These are phyloP conservation scores for Aspergillaceae sp. DNA, from an alignment of 2,329 filamentous ascomycete species.

Conservation along the genomic window DNA sequence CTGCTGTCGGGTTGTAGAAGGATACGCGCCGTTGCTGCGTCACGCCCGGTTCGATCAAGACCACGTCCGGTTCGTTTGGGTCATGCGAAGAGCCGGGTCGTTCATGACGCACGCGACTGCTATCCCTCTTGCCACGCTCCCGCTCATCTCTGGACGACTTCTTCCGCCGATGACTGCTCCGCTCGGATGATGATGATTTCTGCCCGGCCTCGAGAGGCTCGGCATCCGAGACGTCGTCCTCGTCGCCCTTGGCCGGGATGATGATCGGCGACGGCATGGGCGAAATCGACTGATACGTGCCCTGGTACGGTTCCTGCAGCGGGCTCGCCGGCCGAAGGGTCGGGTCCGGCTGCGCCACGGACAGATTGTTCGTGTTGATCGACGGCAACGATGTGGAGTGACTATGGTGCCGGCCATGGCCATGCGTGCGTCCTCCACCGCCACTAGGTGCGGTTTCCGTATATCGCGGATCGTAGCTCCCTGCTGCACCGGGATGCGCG, in stretches of 20 bases:
- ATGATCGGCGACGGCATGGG: constrained; percentile 79
- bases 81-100: constrained; percentile 16
- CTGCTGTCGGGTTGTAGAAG: constrained; percentile 77
- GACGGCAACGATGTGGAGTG: constrained; percentile 29
- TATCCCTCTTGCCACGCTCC: constrained; percentile 13
- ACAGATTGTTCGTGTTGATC: constrained; percentile 19
- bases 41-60: constrained; percentile 36
- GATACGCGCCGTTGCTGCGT: constrained; percentile 52
- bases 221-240: constrained; percentile 47
- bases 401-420: constrained; percentile 22
- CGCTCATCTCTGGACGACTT: constrained; percentile 20
- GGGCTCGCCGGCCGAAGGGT: constrained; percentile 65
- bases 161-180: constrained; percentile 12
- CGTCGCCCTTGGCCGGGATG: constrained; percentile 46
- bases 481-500: no score
- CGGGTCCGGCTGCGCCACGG: constrained; percentile 25
- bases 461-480: constrained; percentile 16
- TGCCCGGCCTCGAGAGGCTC: constrained; percentile 33
- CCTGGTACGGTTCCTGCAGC: constrained; percentile 81
- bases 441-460: constrained; percentile 27
- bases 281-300: constrained; percentile 88
- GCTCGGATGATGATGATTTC: constrained; percentile 8
- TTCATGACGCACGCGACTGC: constrained; percentile 16
- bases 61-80: constrained; percentile 22
- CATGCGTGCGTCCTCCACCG: no score